These are phyloP conservation scores for Trypanosoma cruzi DNA, from an alignment of 208 protist genomes.

Conservation along the genomic window DNA sequence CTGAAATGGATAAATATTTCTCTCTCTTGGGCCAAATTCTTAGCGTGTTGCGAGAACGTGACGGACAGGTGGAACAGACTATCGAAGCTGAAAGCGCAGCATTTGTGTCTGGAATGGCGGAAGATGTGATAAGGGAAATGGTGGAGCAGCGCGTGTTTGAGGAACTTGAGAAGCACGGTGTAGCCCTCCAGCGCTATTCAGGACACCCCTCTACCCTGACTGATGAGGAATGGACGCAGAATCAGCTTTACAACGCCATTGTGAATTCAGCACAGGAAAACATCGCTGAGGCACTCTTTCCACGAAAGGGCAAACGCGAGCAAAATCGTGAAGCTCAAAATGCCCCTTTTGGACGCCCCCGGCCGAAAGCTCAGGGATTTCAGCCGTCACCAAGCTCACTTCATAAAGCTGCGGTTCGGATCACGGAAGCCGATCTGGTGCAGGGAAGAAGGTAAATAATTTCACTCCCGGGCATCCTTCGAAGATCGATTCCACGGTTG, in stretches of 20 bases:
- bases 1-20: slow-evolving; percentile 23
- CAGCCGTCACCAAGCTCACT: neutral
- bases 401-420: neutral
- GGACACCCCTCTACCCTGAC: slow-evolving; percentile 14
- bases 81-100: neutral
- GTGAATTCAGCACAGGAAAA: slow-evolving; percentile 3
- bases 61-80: neutral
- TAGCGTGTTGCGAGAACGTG: neutral
- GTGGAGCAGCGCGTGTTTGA: slow-evolving; percentile 22
- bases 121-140: slow-evolving; percentile 21
- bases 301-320: neutral
- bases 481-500: neutral
- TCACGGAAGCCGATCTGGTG: neutral
- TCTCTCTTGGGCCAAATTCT: slow-evolving; percentile 3
- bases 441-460: neutral
- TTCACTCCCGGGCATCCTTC: neutral
- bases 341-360: neutral
- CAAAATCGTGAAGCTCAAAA: neutral
- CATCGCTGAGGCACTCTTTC: slow-evolving; percentile 1
- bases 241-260: slow-evolving; percentile 23
- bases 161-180: slow-evolving; percentile 14
- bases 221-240: slow-evolving; percentile 29
- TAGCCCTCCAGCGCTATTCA: slow-evolving; percentile 16
- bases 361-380: neutral
- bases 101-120: slow-evolving; percentile 5